Evolutionary conservation across 2,329 filamentous ascomycete genomes (phyloP), one percentile per base, ranked within the genome.

Genomic region (Clarireedia paspali): DNA sequence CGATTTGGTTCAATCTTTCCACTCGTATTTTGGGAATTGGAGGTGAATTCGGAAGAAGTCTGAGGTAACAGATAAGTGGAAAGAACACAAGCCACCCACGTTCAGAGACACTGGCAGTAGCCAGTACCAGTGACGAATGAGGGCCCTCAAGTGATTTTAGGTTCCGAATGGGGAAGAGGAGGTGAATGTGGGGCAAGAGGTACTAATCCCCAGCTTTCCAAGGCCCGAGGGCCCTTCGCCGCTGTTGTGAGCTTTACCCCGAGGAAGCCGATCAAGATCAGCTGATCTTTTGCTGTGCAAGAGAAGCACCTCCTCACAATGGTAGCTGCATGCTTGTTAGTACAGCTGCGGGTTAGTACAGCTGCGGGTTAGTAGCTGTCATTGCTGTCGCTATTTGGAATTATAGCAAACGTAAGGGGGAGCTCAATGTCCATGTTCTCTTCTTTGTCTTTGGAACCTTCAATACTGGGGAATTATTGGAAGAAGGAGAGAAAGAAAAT

Each of bases 121-220:
- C 40, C 15, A 38, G 34, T 6, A 42, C 26, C n/a, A 44, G 40
- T 55, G 38, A 36, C 38, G 24, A n/a, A 50, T 39, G 39, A 9
- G 47, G 20, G 39, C 27, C 20, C 47, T 27, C 38, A 4, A 27
- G 27, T 24, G 15, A 10, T 3, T n/a, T 27, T 26, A 6, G 26
- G 30, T 26, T 34, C 12, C 30, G 5, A 38, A 50, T 40, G 24
- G 36, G 44, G 44, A 48, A 48, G 45, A 34, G 45, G 36, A 39
- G 46, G 52, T 27, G 53, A 38, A 55, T 55, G 53, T 34, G 53
- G 53, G 53, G 53, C 50, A 50, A 6, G 34, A 14, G n/a, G 23
- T 26, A 23, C 24, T 26, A 30, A 24, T 20, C 20, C 20, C 20
- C 2, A 20, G n/a, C 23, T 44, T 17, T 44, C 40, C 40, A 23